Evolutionary conservation across 345 rosid species (phyloP).

Genomic region (Lepidium didymum): DNA sequence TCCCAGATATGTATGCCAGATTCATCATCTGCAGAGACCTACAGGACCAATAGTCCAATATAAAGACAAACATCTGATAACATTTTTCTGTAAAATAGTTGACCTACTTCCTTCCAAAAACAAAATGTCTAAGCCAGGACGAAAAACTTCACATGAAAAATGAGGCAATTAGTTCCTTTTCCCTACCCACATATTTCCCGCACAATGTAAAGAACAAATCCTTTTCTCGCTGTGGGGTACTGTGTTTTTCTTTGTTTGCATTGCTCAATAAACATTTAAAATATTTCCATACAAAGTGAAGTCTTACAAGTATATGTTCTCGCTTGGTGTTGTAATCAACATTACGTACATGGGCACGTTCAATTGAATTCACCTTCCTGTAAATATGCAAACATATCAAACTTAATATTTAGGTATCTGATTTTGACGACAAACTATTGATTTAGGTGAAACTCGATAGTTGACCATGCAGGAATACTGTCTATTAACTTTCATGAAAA

Average conservation of each 20-base stretch:
- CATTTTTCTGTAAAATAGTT: background rate
- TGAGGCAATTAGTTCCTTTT: no score
- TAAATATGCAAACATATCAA: constrained; percentile 6
- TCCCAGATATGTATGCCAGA: constrained; percentile 67
- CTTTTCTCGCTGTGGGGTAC: no score
- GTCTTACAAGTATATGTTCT: constrained; percentile 66
- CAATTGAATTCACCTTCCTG: constrained; percentile 75
- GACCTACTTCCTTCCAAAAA: background rate
- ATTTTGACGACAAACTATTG: background rate
- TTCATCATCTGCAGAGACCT: constrained; percentile 73
- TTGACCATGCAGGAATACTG: background rate
- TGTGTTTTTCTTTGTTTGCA: no score
- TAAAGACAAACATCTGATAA: background rate
- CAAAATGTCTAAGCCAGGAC: background rate
- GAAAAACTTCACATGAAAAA: background rate
- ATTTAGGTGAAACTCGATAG: background rate
- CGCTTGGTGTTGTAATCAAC: constrained; percentile 55
- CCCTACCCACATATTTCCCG: no score
- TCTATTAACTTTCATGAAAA: background rate
- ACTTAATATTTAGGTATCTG: background rate
- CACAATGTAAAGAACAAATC: no score
- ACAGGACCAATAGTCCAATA: background rate
- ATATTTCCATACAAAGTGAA: no score
- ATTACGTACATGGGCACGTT: constrained; percentile 50
- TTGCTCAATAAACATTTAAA: no score